These are phyloP conservation scores for Colletotrichum ledebouriae DNA, from an alignment of 2,329 filamentous ascomycete species.

Conservation along the genomic window DNA sequence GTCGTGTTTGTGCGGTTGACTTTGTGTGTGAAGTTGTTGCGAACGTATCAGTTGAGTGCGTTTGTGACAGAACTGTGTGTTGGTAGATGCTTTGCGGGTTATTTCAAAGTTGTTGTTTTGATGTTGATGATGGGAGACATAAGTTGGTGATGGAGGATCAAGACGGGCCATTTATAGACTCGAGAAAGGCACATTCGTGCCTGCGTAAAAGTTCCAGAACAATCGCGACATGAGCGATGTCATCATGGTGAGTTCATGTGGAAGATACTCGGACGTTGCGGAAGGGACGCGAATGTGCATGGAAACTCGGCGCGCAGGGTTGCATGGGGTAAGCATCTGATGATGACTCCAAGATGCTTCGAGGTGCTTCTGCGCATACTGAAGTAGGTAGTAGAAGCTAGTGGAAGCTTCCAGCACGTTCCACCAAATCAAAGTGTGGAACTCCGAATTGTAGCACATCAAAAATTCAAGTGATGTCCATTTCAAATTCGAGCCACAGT, in stretches of 20 bases:
- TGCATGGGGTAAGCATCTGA: constrained; percentile 19
- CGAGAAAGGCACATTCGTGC: constrained; percentile 27
- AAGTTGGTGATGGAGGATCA: constrained; percentile 25
- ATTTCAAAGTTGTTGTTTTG: constrained; percentile 44
- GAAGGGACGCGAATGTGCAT: constrained; percentile 15
- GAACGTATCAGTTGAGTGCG: not conserved
- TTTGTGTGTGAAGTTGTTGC: not conserved
- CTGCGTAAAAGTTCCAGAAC: constrained; percentile 49
- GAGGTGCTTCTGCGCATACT: constrained; percentile 41
- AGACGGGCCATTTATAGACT: constrained; percentile 50
- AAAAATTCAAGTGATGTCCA: no score
- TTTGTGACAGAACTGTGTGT: not conserved
- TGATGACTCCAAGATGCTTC: constrained; percentile 36
- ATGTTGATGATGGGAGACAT: constrained; percentile 48
- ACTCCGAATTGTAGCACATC: not conserved
- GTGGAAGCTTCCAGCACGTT: constrained; percentile 49
- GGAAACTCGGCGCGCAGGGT: not conserved
- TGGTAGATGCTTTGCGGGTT: not conserved
- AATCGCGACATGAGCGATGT: constrained; percentile 10
- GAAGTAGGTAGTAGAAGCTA: constrained; percentile 31
- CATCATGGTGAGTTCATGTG: constrained; percentile 35
- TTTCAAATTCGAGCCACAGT: no score
- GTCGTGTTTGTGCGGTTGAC: constrained; percentile 30
- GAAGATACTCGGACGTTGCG: constrained; percentile 22
- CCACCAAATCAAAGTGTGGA: constrained; percentile 31